phyloP scores from a whole-genome alignment of 139 green algal genomes.

The Picochlorum sp. region DNA sequence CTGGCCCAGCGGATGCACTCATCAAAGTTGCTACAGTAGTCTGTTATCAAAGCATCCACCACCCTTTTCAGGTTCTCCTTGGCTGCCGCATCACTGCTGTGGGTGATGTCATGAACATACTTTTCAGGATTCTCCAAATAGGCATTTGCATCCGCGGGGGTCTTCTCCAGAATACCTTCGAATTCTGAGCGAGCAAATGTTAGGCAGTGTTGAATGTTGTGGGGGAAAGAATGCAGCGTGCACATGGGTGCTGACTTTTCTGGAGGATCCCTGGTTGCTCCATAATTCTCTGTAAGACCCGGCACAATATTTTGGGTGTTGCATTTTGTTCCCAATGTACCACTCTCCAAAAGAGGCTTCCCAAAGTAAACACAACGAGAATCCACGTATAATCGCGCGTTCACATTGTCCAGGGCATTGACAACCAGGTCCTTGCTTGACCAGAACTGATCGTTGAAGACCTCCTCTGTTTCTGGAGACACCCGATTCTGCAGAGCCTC shows the following conservation, averaged over 20 bases:
- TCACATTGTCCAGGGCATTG: conserved; percentile 98
- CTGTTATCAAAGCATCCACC: conserved; percentile 65
- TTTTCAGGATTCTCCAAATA: conserved; percentile 77
- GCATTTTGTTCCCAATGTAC: conserved; percentile 94
- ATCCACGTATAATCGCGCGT: conserved; percentile 85
- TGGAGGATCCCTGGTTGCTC: conserved; percentile 74
- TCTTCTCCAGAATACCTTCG: conserved; percentile 91
- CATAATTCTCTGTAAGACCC: conserved; percentile 95
- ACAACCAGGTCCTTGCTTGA: conserved; percentile 78
- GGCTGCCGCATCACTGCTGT: conserved; percentile 54
- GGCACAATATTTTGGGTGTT: conserved; percentile 95
- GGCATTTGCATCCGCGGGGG: conserved; percentile 74
- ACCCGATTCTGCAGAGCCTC: conserved; percentile 91
- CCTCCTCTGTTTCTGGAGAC: conserved; percentile 73
- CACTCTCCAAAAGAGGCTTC: conserved; percentile 92
- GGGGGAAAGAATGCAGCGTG: conserved; percentile 97
- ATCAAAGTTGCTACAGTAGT: conserved; percentile 62
- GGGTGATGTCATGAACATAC: conserved; percentile 47
- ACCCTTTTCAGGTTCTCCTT: conserved; percentile 81
- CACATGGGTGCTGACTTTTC: conserved; percentile 98
- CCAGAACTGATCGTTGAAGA: conserved; percentile 97
- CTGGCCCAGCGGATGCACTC: conserved; percentile 83
- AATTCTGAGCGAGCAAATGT: conserved; percentile 93
- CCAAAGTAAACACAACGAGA: conserved; percentile 94
- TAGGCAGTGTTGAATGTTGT: conserved; percentile 98